A percentile compares a stretch with the other conserved stretches of the same genome.
Evolutionary conservation across 768 basidiomycete species (phyloP).

Genomic region (Agrocybe pediades): DNA sequence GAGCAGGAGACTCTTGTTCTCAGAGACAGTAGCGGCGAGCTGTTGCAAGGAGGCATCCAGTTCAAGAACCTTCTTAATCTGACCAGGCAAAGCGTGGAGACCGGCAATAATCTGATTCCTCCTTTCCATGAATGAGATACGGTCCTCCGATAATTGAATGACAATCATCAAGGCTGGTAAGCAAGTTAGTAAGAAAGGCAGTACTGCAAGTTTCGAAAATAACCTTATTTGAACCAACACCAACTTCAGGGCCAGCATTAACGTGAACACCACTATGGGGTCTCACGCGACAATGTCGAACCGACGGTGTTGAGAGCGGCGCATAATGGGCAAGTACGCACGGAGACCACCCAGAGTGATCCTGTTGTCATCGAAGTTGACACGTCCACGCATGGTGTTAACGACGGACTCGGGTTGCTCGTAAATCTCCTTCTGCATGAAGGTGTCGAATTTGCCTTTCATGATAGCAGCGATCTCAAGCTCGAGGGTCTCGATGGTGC

Average conservation of each 20-base stretch:
- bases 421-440: conserved; percentile 99
- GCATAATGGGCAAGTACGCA: conserved; percentile 93
- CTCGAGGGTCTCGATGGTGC: conserved; percentile 97
- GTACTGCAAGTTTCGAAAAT: conserved; percentile 8
- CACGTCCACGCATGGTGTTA: conserved; percentile 99
- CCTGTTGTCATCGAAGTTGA: conserved; percentile 92
- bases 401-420: conserved; percentile 99
- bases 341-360: conserved; percentile 96
- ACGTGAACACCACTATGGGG: conserved; percentile 99
- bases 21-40: conserved; percentile 77
- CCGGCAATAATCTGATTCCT: conserved; percentile 93
- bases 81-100: conserved; percentile 84
- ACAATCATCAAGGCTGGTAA: conserved; percentile 92
- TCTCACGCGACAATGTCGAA: conserved; percentile 95
- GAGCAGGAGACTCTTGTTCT: conserved; percentile 86
- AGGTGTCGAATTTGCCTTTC: conserved; percentile 99
- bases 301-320: conserved; percentile 99
- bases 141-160: conserved; percentile 96
- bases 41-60: conserved; percentile 77
- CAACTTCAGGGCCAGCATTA: conserved; percentile 98
- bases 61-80: conserved; percentile 86
- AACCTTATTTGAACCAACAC: conserved; percentile 98
- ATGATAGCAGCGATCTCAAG: conserved; percentile 99
- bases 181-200: conserved; percentile 6
- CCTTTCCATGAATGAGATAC: conserved; percentile 88